Percentiles rank a stretch among this genome's conserved stretches.
These are phyloP conservation scores for Desmodesmus armatus DNA, from an alignment of 139 green algal species.

Conservation along the genomic window DNA sequence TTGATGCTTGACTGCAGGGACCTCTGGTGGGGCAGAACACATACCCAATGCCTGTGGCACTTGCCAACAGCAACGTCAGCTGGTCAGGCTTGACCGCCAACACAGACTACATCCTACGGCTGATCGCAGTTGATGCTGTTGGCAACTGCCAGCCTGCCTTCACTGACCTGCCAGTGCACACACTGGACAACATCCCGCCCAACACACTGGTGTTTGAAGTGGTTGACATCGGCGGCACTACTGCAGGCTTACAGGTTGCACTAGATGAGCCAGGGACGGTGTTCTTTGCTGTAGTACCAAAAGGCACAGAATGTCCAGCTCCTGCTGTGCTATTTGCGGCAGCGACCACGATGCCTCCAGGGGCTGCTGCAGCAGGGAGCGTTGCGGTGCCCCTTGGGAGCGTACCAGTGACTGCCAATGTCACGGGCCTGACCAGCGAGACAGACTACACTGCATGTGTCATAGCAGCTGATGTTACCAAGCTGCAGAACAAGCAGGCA, in stretches of 20 bases:
- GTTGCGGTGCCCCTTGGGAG: too few species aligned
- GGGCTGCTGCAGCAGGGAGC: too few species aligned
- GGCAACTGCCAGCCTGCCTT: conserved; percentile 54
- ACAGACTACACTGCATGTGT: conserved; percentile 45
- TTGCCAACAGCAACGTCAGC: not conserved
- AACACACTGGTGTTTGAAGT: conserved; percentile 35
- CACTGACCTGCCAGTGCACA: conserved; percentile 43
- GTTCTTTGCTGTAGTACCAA: not conserved
- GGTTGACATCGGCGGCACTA: conserved; percentile 12
- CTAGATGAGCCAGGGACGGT: conserved; percentile 47
- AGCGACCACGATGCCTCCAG: too few species aligned
- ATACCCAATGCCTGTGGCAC: not conserved
- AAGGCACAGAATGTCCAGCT: not conserved
- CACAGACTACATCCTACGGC: conserved; percentile 51
- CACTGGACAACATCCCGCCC: conserved; percentile 54
- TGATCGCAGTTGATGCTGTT: conserved; percentile 43
- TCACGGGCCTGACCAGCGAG: conserved; percentile 37
- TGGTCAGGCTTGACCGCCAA: conserved; percentile 48
- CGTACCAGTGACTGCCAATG: too few species aligned
- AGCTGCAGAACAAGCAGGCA: conserved; percentile 49
- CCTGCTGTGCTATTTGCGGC: not conserved
- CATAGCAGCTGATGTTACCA: conserved; percentile 49
- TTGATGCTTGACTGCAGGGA: too few species aligned
- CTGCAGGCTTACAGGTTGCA: conserved; percentile 7
- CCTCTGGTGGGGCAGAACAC: not conserved